Percentiles rank a stretch among this genome's conserved stretches.
phyloP scores from a whole-genome alignment of 169 alveolate genomes.

The Plasmodium coatneyi region DNA sequence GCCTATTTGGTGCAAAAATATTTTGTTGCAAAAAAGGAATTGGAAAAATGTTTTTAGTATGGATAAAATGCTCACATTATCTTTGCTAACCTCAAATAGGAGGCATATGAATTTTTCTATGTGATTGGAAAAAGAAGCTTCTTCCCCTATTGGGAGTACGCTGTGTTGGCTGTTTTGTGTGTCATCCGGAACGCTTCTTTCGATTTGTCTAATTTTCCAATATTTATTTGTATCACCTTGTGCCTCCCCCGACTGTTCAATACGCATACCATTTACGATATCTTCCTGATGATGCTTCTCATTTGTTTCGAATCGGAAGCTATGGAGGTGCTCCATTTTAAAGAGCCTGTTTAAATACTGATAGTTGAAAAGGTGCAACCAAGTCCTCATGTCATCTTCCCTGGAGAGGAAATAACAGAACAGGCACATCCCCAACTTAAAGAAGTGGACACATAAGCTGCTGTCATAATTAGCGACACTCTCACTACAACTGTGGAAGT shows the following conservation, averaged over 20 bases:
- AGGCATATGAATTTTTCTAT: slow-evolving; percentile 37
- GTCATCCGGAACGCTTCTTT: background rate
- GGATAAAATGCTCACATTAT: slow-evolving; percentile 30
- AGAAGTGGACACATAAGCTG: slow-evolving; percentile 28
- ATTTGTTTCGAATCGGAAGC: slow-evolving; percentile 13
- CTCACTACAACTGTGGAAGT: slow-evolving; percentile 21
- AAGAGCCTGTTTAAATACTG: slow-evolving; percentile 19
- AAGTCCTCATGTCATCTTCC: slow-evolving; percentile 7
- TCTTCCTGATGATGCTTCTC: slow-evolving; percentile 16
- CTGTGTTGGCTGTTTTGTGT: background rate
- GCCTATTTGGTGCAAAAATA: slow-evolving; percentile 40
- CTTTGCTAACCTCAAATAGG: slow-evolving; percentile 35
- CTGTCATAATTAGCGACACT: slow-evolving; percentile 51
- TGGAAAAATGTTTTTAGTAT: slow-evolving; percentile 52
- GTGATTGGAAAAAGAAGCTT: background rate
- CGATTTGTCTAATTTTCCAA: background rate
- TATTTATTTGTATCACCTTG: background rate
- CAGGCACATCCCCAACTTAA: slow-evolving; percentile 37
- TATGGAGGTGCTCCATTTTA: slow-evolving; percentile 10
- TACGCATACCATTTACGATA: background rate
- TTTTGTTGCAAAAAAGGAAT: slow-evolving; percentile 47
- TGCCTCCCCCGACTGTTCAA: background rate
- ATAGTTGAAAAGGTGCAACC: slow-evolving; percentile 61
- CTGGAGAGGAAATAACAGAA: slow-evolving; percentile 25
- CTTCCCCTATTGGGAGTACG: background rate